Evolutionary conservation across 768 basidiomycete genomes (phyloP).

Genomic region (Pleurotus salmoneostramineus): DNA sequence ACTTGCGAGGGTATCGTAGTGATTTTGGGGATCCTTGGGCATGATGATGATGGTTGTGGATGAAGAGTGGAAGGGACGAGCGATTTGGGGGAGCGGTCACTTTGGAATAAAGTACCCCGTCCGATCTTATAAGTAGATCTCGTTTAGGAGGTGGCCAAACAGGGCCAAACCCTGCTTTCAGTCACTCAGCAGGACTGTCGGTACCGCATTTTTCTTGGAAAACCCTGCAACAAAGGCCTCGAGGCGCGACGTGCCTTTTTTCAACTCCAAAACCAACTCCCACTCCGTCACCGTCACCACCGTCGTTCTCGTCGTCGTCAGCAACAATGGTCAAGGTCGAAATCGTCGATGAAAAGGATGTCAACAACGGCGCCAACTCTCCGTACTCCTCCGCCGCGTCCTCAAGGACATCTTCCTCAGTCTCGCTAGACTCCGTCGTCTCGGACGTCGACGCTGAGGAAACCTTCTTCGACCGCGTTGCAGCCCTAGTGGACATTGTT

Average conservation of each 20-base stretch:
- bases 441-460: constrained; percentile 75
- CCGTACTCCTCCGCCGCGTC: constrained; percentile 76
- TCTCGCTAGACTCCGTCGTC: constrained; percentile 75
- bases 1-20: constrained; percentile 14
- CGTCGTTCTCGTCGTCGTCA: too few species aligned
- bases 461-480: constrained; percentile 81
- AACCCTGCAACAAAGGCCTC: neutral
- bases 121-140: constrained; percentile 33
- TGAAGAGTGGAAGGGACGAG: constrained; percentile 11
- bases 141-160: constrained; percentile 18
- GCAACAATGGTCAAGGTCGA: constrained; percentile 87
- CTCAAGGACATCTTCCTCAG: constrained; percentile 65
- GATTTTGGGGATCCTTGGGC: constrained; percentile 24
- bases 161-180: constrained; percentile 20
- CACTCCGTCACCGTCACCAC: constrained; percentile 11
- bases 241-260: neutral
- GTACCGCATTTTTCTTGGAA: constrained; percentile 15
- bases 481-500: constrained; percentile 93
- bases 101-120: constrained; percentile 19
- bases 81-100: constrained; percentile 13
- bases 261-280: constrained; percentile 5
- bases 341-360: constrained; percentile 80
- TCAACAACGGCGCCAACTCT: constrained; percentile 38
- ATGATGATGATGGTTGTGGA: constrained; percentile 27
- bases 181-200: constrained; percentile 7